Evolutionary conservation across 2,329 filamentous ascomycete species (phyloP), one percentile per base, ranked within the genome.

Genomic region (Penicillium sp.): DNA sequence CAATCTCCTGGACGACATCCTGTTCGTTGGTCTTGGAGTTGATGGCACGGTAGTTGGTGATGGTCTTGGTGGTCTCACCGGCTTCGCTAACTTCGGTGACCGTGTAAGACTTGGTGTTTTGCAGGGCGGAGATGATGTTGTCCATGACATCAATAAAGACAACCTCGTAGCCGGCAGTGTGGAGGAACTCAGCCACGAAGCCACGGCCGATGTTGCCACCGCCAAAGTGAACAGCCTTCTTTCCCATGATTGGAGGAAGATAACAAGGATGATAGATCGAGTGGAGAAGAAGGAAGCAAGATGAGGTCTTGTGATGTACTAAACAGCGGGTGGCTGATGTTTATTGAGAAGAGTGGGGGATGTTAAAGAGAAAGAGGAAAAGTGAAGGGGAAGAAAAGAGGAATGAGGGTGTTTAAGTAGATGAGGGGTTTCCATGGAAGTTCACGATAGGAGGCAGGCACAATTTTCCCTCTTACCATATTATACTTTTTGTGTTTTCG

Each of bases 91-190:
- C 89, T 74, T 96, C 90, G 50, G 91, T 94, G 67, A 98, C 91
- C 55, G 85, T 84, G 79, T 97, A 98, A 11, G 82, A 86, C 46
- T 82, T 77, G 40, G 81, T 79, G 16, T 77, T 73, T 67, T 97
- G 89, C 58, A 98, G 80, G 43, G 79, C 73, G 61, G 91, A 77
- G 68, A 97, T 93, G 53, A 96, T 76, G 51, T 73, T 74, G 67
- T 91, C 89, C 73, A 89, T 84, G 57, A 98, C 90, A 77, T 98
- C 93, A 60, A 94, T 85, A 65, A 98, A 97, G 74, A 97, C 78
- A 63, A 98, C 91, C 66, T 96, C 88, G 69, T 90, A 98, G 67
- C 88, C 90, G 10, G 90, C 93, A 71, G 94, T 86, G 77, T 95
- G 88, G 32, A 97, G 81, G 74, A 96, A 93, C 73, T 89, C 89